Percentiles rank a stretch among this genome's conserved stretches.
Conservation (phyloP, 2,329 filamentous ascomycete genomes). For the Lasiodiplodia sp. region DNA sequence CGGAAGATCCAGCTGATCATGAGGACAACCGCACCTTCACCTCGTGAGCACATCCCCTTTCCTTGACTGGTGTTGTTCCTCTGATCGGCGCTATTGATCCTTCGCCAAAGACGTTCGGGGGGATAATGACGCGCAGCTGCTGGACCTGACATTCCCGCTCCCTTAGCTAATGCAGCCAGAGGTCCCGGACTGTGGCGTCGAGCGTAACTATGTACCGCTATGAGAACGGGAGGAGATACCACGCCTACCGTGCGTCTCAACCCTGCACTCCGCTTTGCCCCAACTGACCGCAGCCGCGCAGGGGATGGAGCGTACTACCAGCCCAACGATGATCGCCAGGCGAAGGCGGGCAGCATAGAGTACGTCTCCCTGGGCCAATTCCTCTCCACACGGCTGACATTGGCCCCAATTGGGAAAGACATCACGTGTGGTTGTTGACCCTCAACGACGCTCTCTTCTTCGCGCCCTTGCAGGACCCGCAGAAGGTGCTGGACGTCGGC, state of each 20-base stretch:
- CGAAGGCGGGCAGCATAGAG: conserved; percentile 27
- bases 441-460: conserved; percentile 46
- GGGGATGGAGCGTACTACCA: conserved; percentile 45
- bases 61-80: background rate
- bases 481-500: conserved; percentile 44
- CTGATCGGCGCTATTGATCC: conserved; percentile 5
- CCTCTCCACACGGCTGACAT: background rate
- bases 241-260: conserved; percentile 40
- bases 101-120: background rate
- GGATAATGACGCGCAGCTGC: conserved; percentile 14
- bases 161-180: conserved; percentile 32
- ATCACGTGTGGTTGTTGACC: conserved; percentile 45
- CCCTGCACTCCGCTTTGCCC: background rate
- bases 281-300: conserved; percentile 23
- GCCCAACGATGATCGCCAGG: conserved; percentile 43
- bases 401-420: conserved; percentile 32
- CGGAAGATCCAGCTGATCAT: conserved; percentile 29
- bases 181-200: conserved; percentile 48
- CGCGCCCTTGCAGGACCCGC: conserved; percentile 40
- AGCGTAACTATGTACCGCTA: conserved; percentile 49
- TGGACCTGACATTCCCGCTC: background rate
- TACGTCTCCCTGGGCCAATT: conserved; percentile 5
- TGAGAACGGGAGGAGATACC: conserved; percentile 46
- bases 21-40: conserved; percentile 29
- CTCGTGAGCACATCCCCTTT: conserved; percentile 28